phyloP scores from a whole-genome alignment of 345 rosid species.

The Eucalyptus caleyi region DNA sequence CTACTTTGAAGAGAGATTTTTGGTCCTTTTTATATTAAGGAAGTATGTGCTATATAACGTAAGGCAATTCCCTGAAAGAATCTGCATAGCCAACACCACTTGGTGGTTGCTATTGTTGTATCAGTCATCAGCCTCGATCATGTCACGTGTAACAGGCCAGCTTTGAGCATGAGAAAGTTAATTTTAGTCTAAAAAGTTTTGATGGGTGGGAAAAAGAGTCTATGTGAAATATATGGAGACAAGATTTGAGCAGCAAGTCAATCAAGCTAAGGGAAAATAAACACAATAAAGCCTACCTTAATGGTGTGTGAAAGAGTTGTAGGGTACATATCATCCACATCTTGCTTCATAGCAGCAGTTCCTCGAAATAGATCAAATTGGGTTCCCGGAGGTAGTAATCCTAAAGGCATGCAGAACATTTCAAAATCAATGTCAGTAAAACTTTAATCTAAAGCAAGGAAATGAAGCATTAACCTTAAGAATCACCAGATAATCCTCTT shows the following conservation, averaged over 20 bases:
- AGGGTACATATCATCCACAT: conserved; percentile 87
- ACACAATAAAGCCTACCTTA: conserved; percentile 30
- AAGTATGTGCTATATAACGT: not conserved
- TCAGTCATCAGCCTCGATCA: not conserved
- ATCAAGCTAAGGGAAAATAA: not conserved
- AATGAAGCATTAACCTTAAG: not conserved
- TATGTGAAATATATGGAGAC: not conserved
- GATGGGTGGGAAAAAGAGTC: not conserved
- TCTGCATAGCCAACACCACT: not conserved
- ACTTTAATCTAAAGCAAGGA: not conserved
- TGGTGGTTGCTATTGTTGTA: not conserved
- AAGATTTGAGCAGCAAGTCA: not conserved
- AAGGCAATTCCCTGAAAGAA: not conserved
- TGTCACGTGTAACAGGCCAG: not conserved
- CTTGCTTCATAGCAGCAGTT: conserved; percentile 97
- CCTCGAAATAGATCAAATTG: conserved; percentile 97
- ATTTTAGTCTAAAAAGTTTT: not conserved
- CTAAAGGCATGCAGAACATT: conserved; percentile 17
- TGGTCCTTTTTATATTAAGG: not conserved
- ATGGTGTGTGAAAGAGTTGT: conserved; percentile 70
- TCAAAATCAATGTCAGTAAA: not conserved
- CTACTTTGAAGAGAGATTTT: not conserved
- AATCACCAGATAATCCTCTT: not conserved
- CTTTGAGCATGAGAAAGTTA: not conserved
- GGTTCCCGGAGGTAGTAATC: conserved; percentile 95